Conservation (phyloP, 108 stramenopile species). For the Skeletonema menzelii region DNA sequence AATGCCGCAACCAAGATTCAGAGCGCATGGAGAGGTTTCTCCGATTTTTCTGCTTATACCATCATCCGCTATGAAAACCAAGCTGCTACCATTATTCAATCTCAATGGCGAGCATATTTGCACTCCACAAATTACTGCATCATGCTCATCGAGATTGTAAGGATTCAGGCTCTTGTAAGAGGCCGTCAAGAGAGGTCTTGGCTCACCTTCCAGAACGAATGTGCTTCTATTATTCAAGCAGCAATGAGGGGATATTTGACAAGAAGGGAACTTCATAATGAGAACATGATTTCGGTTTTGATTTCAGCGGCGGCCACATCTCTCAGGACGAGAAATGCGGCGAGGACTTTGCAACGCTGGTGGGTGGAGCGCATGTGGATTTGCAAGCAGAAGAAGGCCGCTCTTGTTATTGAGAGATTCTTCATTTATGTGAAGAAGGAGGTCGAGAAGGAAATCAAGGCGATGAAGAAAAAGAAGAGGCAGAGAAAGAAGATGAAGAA, state of each 20-base stretch:
- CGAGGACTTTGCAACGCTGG: slow-evolving; percentile 64
- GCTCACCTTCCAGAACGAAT: slow-evolving; percentile 56
- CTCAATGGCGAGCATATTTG: slow-evolving; percentile 59
- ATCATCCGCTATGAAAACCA: neutral
- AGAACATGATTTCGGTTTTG: slow-evolving; percentile 36
- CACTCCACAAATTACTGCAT: slow-evolving; percentile 68
- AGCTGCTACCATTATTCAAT: slow-evolving; percentile 38
- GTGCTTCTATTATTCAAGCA: slow-evolving; percentile 75
- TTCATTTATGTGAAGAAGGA: slow-evolving; percentile 51
- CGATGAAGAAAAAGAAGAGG: slow-evolving; percentile 55
- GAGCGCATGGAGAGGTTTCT: neutral
- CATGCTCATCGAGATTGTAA: slow-evolving; percentile 56
- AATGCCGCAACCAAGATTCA: slow-evolving; percentile 21
- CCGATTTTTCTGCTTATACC: neutral
- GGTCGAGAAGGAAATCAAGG: slow-evolving; percentile 43
- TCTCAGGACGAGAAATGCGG: slow-evolving; percentile 64
- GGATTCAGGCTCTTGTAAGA: slow-evolving; percentile 71
- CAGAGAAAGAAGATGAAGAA: slow-evolving; percentile 42
- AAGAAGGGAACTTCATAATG: slow-evolving; percentile 34
- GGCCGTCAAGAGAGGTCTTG: slow-evolving; percentile 53
- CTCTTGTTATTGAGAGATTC: slow-evolving; percentile 43
- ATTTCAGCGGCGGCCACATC: slow-evolving; percentile 40
- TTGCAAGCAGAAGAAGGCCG: slow-evolving; percentile 36
- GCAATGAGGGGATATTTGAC: slow-evolving; percentile 55
- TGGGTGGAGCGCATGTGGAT: slow-evolving; percentile 59